Evolutionary conservation across 2,329 filamentous ascomycete genomes (phyloP).

Genomic region (Westerdykella ornata): DNA sequence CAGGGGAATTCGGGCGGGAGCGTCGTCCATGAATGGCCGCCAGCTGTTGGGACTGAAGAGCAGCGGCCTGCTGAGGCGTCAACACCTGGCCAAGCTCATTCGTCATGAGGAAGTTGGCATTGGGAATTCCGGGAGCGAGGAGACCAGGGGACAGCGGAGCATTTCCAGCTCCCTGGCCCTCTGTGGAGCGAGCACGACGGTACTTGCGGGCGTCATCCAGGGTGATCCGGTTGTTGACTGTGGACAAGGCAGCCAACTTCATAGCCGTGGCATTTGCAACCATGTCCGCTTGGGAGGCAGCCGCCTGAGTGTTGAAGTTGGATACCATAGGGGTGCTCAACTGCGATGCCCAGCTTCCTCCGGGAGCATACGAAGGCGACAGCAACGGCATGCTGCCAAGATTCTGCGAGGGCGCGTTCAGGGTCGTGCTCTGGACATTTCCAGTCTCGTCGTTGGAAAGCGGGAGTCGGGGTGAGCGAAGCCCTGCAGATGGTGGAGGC

Average conservation of each 20-base stretch:
- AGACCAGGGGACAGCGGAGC: conserved; percentile 61
- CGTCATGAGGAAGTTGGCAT: conserved; percentile 82
- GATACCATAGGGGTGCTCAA: conserved; percentile 94
- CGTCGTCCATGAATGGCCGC: conserved; percentile 72
- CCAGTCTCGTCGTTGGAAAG: conserved; percentile 55
- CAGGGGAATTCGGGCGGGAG: conserved; percentile 84
- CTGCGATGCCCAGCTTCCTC: conserved; percentile 97
- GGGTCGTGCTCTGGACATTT: conserved; percentile 76
- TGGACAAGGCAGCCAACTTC: conserved; percentile 94
- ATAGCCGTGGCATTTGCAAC: conserved; percentile 97
- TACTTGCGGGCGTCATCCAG: conserved; percentile 96
- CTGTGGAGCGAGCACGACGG: conserved; percentile 81
- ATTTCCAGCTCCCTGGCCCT: conserved; percentile 58
- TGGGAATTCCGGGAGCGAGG: conserved; percentile 53
- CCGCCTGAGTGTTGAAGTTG: conserved; percentile 61
- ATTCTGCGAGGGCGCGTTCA: conserved; percentile 65
- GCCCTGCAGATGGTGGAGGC: conserved; percentile 64
- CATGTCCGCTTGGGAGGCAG: conserved; percentile 81
- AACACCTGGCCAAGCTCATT: conserved; percentile 88
- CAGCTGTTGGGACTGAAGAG: conserved; percentile 66
- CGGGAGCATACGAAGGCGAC: conserved; percentile 68
- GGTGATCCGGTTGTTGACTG: conserved; percentile 96
- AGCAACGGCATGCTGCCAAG: conserved; percentile 70
- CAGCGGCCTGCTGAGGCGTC: conserved; percentile 51
- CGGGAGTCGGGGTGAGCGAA: conserved; percentile 73